phyloP scores from a whole-genome alignment of 805 yeast species.

The Lachancea quebecensis region DNA sequence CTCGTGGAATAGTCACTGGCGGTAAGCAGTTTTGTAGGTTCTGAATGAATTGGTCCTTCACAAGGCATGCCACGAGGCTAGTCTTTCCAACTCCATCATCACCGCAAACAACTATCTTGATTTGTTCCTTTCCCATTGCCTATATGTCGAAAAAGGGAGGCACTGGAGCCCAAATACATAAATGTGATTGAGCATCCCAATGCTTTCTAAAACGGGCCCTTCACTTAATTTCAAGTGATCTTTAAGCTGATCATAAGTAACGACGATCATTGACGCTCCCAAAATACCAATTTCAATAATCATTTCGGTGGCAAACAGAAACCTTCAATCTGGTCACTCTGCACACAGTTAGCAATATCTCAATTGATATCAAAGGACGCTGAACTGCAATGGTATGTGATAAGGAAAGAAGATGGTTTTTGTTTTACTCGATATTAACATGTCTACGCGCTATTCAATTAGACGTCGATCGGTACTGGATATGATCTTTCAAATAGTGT shows the following conservation, averaged over 20 bases:
- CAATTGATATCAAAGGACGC: background rate
- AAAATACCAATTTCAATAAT: background rate
- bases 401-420: no score
- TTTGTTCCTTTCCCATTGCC: slow-evolving; percentile 40
- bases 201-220: background rate
- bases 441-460: background rate
- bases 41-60: slow-evolving; percentile 75
- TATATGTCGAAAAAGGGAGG: background rate
- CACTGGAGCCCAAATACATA: background rate
- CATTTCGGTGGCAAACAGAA: background rate
- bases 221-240: background rate
- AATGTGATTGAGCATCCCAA: background rate
- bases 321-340: no score
- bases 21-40: slow-evolving; percentile 75
- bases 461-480: slow-evolving; percentile 97
- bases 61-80: slow-evolving; percentile 67
- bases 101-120: slow-evolving; percentile 87
- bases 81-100: slow-evolving; percentile 90
- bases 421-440: no score
- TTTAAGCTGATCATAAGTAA: background rate
- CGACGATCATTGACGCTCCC: background rate
- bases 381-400: no score
- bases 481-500: slow-evolving; percentile 97
- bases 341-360: background rate
- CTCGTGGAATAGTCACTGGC: slow-evolving; percentile 75